Base-by-base conservation (phyloP, 208 protist genomes). In the Angomonas desouzai region DNA sequence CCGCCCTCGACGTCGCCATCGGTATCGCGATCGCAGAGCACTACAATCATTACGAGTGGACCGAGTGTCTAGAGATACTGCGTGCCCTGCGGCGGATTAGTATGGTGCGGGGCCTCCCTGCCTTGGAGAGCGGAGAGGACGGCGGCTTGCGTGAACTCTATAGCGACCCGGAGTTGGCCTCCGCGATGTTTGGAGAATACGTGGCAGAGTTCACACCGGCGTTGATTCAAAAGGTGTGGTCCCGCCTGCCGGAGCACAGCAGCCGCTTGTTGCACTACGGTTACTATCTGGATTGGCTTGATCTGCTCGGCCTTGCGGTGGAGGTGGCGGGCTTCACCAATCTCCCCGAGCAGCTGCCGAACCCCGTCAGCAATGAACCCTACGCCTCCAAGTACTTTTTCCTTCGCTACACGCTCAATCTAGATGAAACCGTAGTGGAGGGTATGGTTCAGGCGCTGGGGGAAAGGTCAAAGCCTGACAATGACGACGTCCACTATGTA, bases 321-420 rank as follows among this genome's bases (percentile, higher is more conserved):
- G 89, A 90, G 53, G 32, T 84, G 33, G 66, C 74, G n/a, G 82
- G 85, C 20, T 53, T 45, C 33, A 56, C 71, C 48, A 45, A 51
- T 10, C 58, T 92, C 27, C 85, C 85, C 10, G 51, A 64, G 18
- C 70, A 73, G 47, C 74, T 95, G 60, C 89, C 89, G 28, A 91
- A 91, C 68, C 36, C 83, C 13, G 74, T 69, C 47, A 90, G 74
- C 63, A 70, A 81, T 30, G 85, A 80, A 3, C 58, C 70, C 27
- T 91, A 89, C 67, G 79, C 82, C 27, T 64, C 77, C 36, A 92
- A 91, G 74, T 92, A 87, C 64, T 66, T 91, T 20, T 95, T 91
- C 55, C 70, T 95, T 7, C 84, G 76, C 48, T 76, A 90, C 58
- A 91, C 86, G 18, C 66, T 95, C 11, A 62, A 68, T 10, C 32